phyloP scores from a whole-genome alignment of 495 filamentous ascomycete genomes.

The Margaritispora aquatica region DNA sequence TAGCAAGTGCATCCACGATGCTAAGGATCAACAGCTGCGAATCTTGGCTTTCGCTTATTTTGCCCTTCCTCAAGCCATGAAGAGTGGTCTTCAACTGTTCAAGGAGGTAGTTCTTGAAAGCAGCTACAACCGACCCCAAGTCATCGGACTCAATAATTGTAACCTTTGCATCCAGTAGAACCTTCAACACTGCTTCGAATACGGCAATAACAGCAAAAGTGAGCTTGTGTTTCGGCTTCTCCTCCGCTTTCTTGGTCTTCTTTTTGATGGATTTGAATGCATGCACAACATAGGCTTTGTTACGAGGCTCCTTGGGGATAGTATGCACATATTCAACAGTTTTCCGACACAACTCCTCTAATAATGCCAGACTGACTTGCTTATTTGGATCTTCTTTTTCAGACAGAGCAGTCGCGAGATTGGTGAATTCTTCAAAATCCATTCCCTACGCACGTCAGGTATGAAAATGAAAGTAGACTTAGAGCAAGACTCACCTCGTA shows the following conservation, averaged over 20 bases:
- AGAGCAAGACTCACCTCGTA: constrained; percentile 33
- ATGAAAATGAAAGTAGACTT: not conserved
- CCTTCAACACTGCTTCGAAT: constrained; percentile 7
- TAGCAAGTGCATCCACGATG: constrained; percentile 12
- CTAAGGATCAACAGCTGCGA: not conserved
- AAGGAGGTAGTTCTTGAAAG: constrained; percentile 11
- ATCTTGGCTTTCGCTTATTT: not conserved
- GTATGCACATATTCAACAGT: constrained; percentile 31
- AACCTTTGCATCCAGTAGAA: constrained; percentile 1
- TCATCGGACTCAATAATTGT: constrained; percentile 5
- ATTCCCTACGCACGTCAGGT: constrained; percentile 25
- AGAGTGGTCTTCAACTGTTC: constrained; percentile 6
- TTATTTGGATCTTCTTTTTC: not conserved
- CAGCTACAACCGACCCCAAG: not conserved
- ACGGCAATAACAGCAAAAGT: constrained; percentile 11
- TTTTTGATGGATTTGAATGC: constrained; percentile 24
- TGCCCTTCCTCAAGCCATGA: not conserved
- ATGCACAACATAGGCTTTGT: constrained; percentile 27
- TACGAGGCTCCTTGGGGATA: constrained; percentile 27
- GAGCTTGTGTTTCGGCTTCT: constrained; percentile 10
- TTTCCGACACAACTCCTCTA: constrained; percentile 26
- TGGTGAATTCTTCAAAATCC: constrained; percentile 30
- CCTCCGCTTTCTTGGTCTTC: constrained; percentile 18
- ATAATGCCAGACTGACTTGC: constrained; percentile 14
- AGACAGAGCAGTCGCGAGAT: constrained; percentile 24